These are phyloP conservation scores for Otatea glauca DNA, from an alignment of 176 grass and related monocot genomes.

Conservation along the genomic window DNA sequence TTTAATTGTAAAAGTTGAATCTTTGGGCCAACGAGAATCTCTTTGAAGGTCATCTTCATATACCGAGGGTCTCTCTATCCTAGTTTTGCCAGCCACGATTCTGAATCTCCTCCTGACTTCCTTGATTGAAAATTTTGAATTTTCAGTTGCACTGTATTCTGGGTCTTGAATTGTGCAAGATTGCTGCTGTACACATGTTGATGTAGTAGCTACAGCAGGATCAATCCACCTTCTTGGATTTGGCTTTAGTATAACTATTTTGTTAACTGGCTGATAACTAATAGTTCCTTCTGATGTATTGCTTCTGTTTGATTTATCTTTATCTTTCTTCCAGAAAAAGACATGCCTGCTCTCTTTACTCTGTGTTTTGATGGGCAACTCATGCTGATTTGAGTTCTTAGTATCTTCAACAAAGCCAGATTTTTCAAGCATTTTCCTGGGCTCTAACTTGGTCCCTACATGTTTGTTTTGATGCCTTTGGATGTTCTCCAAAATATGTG, in stretches of 20 bases:
- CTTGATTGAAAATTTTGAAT: constrained; percentile 78
- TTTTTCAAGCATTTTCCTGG: constrained; percentile 27
- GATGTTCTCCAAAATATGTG: constrained; percentile 54
- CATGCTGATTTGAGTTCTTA: constrained; percentile 27
- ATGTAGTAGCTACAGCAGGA: constrained; percentile 5
- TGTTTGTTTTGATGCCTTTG: constrained; percentile 39
- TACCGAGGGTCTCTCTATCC: constrained; percentile 41
- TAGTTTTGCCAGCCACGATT: constrained; percentile 58
- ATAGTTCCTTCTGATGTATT: constrained; percentile 31
- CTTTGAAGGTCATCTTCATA: constrained; percentile 41
- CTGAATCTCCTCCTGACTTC: constrained; percentile 78
- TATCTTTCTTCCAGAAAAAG: constrained; percentile 80
- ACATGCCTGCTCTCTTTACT: constrained; percentile 45
- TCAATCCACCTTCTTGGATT: constrained; percentile 45
- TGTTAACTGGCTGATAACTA: constrained; percentile 57
- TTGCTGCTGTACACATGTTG: constrained; percentile 25
- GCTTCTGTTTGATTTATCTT: constrained; percentile 50
- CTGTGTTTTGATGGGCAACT: constrained; percentile 33
- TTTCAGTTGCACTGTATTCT: constrained; percentile 49
- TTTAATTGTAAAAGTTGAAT: constrained; percentile 51
- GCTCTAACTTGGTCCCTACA: constrained; percentile 1
- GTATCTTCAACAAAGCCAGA: neutral
- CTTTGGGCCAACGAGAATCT: constrained; percentile 37
- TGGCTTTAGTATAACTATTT: constrained; percentile 91
- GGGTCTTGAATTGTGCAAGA: constrained; percentile 16